Evolutionary conservation across 2,329 filamentous ascomycete genomes (phyloP), one percentile per base, ranked within the genome.

Genomic region (Ceratocystis ficicola): DNA sequence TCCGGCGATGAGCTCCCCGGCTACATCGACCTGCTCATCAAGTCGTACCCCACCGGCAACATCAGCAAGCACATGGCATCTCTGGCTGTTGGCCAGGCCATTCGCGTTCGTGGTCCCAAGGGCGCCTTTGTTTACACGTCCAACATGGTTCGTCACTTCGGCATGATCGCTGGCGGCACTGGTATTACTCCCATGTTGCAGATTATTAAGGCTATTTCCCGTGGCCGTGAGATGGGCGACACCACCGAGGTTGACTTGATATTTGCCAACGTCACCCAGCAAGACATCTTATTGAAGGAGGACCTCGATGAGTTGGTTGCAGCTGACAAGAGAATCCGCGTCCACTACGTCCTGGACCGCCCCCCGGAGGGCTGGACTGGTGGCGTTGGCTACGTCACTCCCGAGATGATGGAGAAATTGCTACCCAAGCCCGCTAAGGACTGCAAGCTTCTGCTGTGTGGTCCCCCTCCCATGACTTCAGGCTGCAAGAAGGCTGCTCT

Each of bases 131-230:
- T 95, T 69, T 99, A 99, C 80, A 90, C 87, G 20, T 91, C 93
- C 72, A 96, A 96, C 81, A 93, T 99, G 89, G 90, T 93, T 72
- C 87, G 89, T 70, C 89, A 89, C 77, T 95, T 99, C 71, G 94
- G 92, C 74, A 99, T 99, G 94, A 90, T 99, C 74, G 91, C 94
- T 69, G 94, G 94, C 71, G 94, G 94, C 70, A 97, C 94, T 44
- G 94, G 94, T 71, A 97, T 99, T 76, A 97, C 94, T 8, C 94
- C 94, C 68, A 99, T 99, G 94, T 83, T 97, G 69, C 94, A 99
- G 80, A 86, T 99, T 72, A 86, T 96, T 75, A 88, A 91, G 72
- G 94, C 93, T 67, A 91, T 97, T 71, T 84, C 92, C 72, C 85
- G 90, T 71, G 90, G 90, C 72, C 85, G 90, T 71, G 81, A 85